phyloP scores from a whole-genome alignment of 305 asterid genomes.

The Fraxinus greggii region DNA sequence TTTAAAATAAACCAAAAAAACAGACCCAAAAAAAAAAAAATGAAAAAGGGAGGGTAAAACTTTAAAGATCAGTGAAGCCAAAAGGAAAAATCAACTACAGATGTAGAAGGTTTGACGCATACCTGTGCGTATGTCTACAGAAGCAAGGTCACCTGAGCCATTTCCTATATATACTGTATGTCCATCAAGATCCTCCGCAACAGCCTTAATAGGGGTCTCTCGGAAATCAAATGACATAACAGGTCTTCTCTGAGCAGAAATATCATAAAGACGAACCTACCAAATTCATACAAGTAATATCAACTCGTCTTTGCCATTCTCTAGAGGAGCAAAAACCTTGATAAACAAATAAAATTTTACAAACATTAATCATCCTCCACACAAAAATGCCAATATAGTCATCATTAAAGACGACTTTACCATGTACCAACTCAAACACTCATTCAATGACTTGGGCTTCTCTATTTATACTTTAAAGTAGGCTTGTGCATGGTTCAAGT shows the following conservation, averaged over 20 bases:
- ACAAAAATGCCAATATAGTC: not conserved
- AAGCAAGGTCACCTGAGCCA: slow-evolving; percentile 96
- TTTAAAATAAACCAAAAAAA: not conserved
- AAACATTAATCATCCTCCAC: not conserved
- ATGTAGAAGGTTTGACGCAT: slow-evolving; percentile 12
- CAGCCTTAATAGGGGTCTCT: slow-evolving; percentile 81
- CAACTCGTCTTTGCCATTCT: slow-evolving; percentile 6
- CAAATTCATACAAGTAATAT: slow-evolving; percentile 19
- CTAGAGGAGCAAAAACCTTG: slow-evolving; percentile 1
- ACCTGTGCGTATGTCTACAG: slow-evolving; percentile 91
- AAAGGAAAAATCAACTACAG: not conserved
- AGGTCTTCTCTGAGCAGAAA: slow-evolving; percentile 92
- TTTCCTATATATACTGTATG: slow-evolving; percentile 74
- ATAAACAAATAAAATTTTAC: not conserved
- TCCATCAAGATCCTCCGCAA: slow-evolving; percentile 79
- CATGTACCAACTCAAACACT: not conserved
- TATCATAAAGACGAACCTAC: slow-evolving; percentile 90
- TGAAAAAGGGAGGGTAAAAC: not conserved
- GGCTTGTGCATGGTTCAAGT: not conserved
- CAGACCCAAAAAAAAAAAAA: not conserved
- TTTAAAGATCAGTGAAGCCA: not conserved
- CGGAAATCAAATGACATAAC: slow-evolving; percentile 77
- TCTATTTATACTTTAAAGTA: not conserved
- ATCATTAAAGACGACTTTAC: not conserved
- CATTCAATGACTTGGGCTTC: not conserved